Conservation (phyloP, 805 yeast genomes). For the Naumovozyma baii region DNA sequence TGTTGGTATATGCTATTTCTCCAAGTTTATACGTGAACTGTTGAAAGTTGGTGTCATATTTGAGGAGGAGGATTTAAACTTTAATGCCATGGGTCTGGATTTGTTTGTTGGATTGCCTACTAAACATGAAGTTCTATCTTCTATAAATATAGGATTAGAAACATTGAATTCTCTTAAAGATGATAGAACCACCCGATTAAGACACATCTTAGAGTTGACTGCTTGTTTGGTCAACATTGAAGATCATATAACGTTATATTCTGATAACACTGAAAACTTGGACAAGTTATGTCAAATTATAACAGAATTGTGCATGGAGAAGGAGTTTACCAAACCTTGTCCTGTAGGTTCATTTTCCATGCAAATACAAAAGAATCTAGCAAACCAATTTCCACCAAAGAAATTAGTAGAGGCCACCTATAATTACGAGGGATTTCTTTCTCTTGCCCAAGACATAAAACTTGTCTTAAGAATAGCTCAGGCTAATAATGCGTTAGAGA, state of each 20-base stretch:
- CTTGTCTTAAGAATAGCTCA: constrained; percentile 28
- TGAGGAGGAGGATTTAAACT: constrained; percentile 69
- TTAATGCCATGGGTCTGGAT: constrained; percentile 50
- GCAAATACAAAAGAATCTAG: constrained; percentile 39
- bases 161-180: constrained; percentile 8
- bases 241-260: constrained; percentile 7
- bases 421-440: constrained; percentile 21
- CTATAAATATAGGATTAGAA: constrained; percentile 28
- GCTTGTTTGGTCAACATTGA: constrained; percentile 26
- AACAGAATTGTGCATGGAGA: neutral
- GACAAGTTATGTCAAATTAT: constrained; percentile 10
- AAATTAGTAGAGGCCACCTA: constrained; percentile 25
- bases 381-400: constrained; percentile 41
- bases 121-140: constrained; percentile 14
- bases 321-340: neutral
- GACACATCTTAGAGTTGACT: constrained; percentile 22
- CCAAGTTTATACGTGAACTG: constrained; percentile 37
- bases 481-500: constrained; percentile 26
- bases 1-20: constrained; percentile 45
- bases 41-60: constrained; percentile 50
- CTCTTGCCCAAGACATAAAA: constrained; percentile 33
- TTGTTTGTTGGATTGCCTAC: constrained; percentile 26
- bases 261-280: constrained; percentile 9
- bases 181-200: constrained; percentile 3
- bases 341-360: constrained; percentile 35